A percentile compares a stretch with the other conserved stretches of the same genome.
phyloP scores from a whole-genome alignment of 2,329 filamentous ascomycete species.

The Coniochaeta sp. region DNA sequence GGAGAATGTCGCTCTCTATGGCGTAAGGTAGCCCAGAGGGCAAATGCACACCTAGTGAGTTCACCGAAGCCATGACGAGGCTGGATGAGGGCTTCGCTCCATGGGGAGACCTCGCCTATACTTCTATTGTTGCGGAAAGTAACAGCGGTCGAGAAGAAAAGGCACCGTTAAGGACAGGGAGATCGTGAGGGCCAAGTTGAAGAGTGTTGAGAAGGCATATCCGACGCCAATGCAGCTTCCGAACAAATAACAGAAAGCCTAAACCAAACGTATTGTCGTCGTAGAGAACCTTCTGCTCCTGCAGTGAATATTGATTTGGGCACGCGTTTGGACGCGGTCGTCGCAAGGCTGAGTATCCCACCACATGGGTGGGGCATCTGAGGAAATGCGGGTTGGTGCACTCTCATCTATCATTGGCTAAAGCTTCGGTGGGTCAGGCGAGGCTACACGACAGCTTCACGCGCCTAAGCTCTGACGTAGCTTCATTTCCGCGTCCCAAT shows the following conservation, averaged over 20 bases:
- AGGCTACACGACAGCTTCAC: conserved; percentile 3
- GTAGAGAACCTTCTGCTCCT: background rate
- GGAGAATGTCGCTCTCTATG: conserved; percentile 70
- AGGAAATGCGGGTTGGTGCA: background rate
- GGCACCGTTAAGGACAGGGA: background rate
- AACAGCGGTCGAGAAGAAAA: background rate
- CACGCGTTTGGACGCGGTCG: conserved; percentile 6
- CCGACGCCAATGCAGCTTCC: background rate
- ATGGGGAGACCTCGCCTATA: background rate
- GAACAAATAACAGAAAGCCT: background rate
- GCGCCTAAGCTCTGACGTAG: conserved; percentile 20
- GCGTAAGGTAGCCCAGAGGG: conserved; percentile 79
- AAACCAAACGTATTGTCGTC: background rate
- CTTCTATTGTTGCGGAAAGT: background rate
- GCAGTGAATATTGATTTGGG: background rate
- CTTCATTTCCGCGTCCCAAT: conserved; percentile 1
- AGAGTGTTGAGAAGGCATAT: background rate
- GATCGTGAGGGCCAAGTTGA: background rate
- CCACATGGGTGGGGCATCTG: background rate
- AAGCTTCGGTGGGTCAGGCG: conserved; percentile 9
- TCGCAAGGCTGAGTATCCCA: conserved; percentile 6
- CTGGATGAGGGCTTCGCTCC: background rate
- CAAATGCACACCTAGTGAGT: conserved; percentile 84
- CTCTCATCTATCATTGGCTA: conserved; percentile 10
- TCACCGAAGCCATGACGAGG: conserved; percentile 72